Evolutionary conservation across 2,329 filamentous ascomycete species (phyloP).

Genomic region (Colletotrichum gloeosporioides): DNA sequence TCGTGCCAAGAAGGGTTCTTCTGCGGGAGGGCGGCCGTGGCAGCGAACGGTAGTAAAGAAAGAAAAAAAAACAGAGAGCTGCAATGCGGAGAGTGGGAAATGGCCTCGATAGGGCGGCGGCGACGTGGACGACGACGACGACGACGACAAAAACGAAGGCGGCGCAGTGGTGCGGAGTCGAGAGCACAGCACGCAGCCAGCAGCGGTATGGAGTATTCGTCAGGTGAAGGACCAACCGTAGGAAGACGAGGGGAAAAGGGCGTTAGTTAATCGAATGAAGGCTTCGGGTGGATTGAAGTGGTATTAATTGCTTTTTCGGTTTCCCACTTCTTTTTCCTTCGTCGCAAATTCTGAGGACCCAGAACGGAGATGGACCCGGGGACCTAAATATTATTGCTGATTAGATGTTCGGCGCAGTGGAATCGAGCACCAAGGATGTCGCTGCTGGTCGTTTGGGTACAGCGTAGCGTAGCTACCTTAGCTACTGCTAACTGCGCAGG

Average conservation of each 20-base stretch:
- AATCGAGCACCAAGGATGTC: constrained; percentile 21
- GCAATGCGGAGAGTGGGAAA: neutral
- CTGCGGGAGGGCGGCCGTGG: neutral
- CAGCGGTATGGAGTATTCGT: neutral
- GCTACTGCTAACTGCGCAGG: neutral
- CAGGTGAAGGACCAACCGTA: neutral
- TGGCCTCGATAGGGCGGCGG: neutral
- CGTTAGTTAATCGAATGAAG: neutral
- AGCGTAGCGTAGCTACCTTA: neutral
- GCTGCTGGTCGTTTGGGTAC: constrained; percentile 6
- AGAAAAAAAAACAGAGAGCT: neutral
- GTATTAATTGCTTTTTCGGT: constrained; percentile 12
- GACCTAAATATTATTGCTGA: constrained; percentile 16
- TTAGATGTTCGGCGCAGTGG: constrained; percentile 15
- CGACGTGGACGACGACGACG: neutral
- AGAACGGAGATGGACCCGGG: constrained; percentile 14
- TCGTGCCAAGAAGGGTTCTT: neutral
- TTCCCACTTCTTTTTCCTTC: constrained; percentile 12
- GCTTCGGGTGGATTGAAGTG: neutral
- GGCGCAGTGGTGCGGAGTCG: neutral
- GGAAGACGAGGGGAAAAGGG: neutral
- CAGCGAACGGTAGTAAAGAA: neutral
- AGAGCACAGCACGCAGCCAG: neutral
- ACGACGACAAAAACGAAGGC: neutral
- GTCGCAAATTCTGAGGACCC: constrained; percentile 8